Conservation (phyloP, 1,284 basidiomycete genomes). For the Tilletia caries region DNA sequence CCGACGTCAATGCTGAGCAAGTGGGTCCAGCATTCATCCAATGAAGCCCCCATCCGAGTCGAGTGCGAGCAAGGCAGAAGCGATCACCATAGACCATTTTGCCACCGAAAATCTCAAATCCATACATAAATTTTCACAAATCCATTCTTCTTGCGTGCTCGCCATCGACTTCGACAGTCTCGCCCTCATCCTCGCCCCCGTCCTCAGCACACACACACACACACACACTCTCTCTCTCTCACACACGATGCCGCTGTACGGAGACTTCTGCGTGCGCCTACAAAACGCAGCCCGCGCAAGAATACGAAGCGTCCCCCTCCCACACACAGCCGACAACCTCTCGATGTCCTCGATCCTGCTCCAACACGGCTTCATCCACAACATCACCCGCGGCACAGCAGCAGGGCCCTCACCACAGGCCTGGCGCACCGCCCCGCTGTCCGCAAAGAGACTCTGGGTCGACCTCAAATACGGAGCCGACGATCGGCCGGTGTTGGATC, state of each 20-base stretch:
- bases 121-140: no score
- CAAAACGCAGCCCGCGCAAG: slow-evolving; percentile 84
- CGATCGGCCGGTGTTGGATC: slow-evolving; percentile 71
- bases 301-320: slow-evolving; percentile 68
- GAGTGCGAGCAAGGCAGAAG: background rate
- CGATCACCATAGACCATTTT: no score
- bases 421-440: slow-evolving; percentile 60
- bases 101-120: background rate
- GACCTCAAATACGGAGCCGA: slow-evolving; percentile 78
- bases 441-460: slow-evolving; percentile 67
- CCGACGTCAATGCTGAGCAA: no score
- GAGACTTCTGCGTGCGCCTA: slow-evolving; percentile 67
- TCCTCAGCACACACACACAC: background rate
- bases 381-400: slow-evolving; percentile 73
- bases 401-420: slow-evolving; percentile 64
- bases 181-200: background rate
- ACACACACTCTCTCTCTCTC: background rate
- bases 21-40: no score
- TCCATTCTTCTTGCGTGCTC: background rate
- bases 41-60: no score
- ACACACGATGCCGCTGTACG: background rate
- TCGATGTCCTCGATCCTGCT: slow-evolving; percentile 79
- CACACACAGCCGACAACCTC: slow-evolving; percentile 75
- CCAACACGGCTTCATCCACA: slow-evolving; percentile 77
- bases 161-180: background rate